Percentiles rank a stretch among this genome's conserved stretches.
Conservation (phyloP, 2,329 filamentous ascomycete genomes). For the Penicillium concentricum region DNA sequence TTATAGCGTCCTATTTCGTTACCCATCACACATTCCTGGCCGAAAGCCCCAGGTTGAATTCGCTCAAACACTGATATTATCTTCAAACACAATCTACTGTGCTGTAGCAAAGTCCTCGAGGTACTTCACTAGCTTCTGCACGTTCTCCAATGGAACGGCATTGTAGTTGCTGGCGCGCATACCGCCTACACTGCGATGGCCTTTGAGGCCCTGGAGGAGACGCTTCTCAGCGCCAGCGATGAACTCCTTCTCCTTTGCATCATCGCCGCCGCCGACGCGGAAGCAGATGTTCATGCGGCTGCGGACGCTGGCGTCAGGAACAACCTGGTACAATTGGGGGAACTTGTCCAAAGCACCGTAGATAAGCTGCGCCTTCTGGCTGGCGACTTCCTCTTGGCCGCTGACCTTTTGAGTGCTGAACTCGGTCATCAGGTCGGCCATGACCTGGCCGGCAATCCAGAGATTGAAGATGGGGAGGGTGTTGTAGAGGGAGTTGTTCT, state of each 20-base stretch:
- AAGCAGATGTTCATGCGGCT: slow-evolving; percentile 97
- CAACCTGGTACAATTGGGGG: slow-evolving; percentile 70
- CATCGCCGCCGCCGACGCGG: slow-evolving; percentile 64
- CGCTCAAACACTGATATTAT: slow-evolving; percentile 10
- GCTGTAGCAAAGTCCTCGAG: slow-evolving; percentile 54
- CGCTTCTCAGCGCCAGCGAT: slow-evolving; percentile 67
- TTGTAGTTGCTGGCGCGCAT: slow-evolving; percentile 91
- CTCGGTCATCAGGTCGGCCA: slow-evolving; percentile 68
- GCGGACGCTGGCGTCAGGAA: slow-evolving; percentile 71
- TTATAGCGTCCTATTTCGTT: slow-evolving; percentile 11
- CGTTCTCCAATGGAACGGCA: slow-evolving; percentile 60
- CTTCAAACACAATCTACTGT: slow-evolving; percentile 14
- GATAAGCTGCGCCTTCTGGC: slow-evolving; percentile 72
- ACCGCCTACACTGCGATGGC: slow-evolving; percentile 81
- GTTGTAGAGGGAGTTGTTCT: slow-evolving; percentile 95
- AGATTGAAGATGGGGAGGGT: slow-evolving; percentile 94
- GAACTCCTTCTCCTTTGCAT: slow-evolving; percentile 76
- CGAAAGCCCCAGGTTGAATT: slow-evolving; percentile 17
- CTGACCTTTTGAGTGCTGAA: slow-evolving; percentile 67
- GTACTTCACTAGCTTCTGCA: slow-evolving; percentile 43
- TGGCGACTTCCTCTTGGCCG: slow-evolving; percentile 71
- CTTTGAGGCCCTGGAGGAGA: slow-evolving; percentile 78
- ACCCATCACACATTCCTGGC: slow-evolving; percentile 12
- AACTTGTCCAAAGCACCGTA: slow-evolving; percentile 75
- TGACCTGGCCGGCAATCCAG: slow-evolving; percentile 84